Conservation (phyloP, 2,329 filamentous ascomycete species). For the Myriangium duriaei region DNA sequence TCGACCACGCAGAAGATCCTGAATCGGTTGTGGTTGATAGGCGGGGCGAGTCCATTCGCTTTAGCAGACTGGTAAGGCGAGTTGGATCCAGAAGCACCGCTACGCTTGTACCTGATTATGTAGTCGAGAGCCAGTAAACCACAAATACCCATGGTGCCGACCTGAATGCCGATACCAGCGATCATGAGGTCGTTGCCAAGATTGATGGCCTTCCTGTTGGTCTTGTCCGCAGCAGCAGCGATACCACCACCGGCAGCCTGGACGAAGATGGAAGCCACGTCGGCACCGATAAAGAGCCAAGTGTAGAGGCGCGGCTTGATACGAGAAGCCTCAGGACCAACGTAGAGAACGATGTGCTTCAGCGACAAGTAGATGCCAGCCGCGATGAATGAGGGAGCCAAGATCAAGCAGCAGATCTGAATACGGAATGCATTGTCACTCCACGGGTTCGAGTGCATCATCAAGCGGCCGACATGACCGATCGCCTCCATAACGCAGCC, state of each 20-base stretch:
- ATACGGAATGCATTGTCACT: slow-evolving; percentile 27
- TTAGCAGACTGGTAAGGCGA: slow-evolving; percentile 2
- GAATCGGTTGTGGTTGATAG: slow-evolving; percentile 27
- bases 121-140: slow-evolving; percentile 31
- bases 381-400: slow-evolving; percentile 33
- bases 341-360: slow-evolving; percentile 34
- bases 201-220: slow-evolving; percentile 19
- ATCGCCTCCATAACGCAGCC: slow-evolving; percentile 31
- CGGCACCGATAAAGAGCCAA: slow-evolving; percentile 39
- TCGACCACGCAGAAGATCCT: slow-evolving; percentile 44
- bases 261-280: slow-evolving; percentile 33
- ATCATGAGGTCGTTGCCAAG: slow-evolving; percentile 34
- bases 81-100: not conserved
- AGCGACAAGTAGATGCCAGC: slow-evolving; percentile 36
- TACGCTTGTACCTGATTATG: slow-evolving; percentile 14
- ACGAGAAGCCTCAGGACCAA: slow-evolving; percentile 29
- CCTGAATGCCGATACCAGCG: slow-evolving; percentile 33
- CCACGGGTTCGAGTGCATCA: slow-evolving; percentile 32
- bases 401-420: slow-evolving; percentile 31
- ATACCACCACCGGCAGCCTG: slow-evolving; percentile 34
- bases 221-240: slow-evolving; percentile 22
- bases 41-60: slow-evolving; percentile 6
- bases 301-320: slow-evolving; percentile 34
- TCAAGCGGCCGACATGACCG: slow-evolving; percentile 31
- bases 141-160: slow-evolving; percentile 31